Evolutionary conservation across 164 flowering plant species (phyloP).

Genomic region (Buxus sempervirens): DNA sequence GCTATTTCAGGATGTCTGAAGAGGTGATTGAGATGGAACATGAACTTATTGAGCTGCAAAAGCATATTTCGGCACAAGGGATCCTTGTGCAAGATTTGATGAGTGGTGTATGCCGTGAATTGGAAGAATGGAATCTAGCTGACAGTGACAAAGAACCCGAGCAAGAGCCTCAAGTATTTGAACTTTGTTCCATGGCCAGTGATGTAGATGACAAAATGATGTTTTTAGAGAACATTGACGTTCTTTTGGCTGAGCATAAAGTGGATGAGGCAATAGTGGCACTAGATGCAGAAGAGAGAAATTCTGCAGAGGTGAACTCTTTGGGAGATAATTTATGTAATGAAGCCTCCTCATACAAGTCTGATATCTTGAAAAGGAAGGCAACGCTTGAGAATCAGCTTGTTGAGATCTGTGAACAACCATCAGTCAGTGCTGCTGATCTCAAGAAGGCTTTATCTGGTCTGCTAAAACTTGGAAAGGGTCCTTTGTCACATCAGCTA

Average conservation of each 20-base stretch:
- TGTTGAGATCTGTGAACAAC: conserved; percentile 61
- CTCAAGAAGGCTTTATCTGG: conserved; percentile 60
- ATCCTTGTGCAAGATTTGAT: conserved; percentile 84
- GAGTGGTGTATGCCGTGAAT: conserved; percentile 74
- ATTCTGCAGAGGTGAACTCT: conserved; percentile 48
- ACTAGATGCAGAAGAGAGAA: conserved; percentile 65
- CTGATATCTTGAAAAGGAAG: conserved; percentile 64
- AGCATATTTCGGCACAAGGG: conserved; percentile 85
- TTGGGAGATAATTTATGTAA: conserved; percentile 39
- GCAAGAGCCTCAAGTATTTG: conserved; percentile 25
- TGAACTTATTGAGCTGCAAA: conserved; percentile 75
- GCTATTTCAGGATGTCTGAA: conserved; percentile 69
- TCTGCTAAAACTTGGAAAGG: conserved; percentile 76
- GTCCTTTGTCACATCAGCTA: conserved; percentile 75
- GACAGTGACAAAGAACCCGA: conserved; percentile 30
- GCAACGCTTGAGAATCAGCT: conserved; percentile 68
- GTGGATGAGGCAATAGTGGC: conserved; percentile 75
- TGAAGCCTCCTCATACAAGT: conserved; percentile 54
- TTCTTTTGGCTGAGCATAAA: conserved; percentile 85
- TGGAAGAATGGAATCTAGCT: conserved; percentile 59
- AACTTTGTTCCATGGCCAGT: conserved; percentile 31
- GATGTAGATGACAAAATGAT: conserved; percentile 35
- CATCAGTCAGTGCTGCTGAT: conserved; percentile 50
- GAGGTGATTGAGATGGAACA: conserved; percentile 92
- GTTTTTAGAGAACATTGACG: conserved; percentile 76